These are phyloP conservation scores for Cryptosporidium ubiquitum DNA, from an alignment of 169 alveolate species.

Conservation along the genomic window DNA sequence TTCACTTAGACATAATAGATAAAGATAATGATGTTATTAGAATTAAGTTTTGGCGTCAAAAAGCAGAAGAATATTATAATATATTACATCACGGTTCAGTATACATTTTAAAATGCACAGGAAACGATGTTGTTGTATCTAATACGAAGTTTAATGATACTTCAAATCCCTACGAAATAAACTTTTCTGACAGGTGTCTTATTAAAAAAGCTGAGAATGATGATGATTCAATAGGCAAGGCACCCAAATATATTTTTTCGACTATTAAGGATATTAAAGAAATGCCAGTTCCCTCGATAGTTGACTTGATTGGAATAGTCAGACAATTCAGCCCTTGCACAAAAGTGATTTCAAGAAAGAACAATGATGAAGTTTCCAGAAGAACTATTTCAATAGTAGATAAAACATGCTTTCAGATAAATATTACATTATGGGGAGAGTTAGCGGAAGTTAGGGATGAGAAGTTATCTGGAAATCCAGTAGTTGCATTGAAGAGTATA, in stretches of 20 bases:
- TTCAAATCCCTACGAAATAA: slow-evolving; percentile 66
- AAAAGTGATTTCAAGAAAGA: slow-evolving; percentile 50
- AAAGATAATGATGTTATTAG: slow-evolving; percentile 60
- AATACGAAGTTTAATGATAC: slow-evolving; percentile 68
- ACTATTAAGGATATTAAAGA: slow-evolving; percentile 17
- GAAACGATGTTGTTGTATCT: slow-evolving; percentile 68
- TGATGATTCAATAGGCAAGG: slow-evolving; percentile 62
- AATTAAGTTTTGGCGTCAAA: slow-evolving; percentile 67
- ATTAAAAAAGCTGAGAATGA: slow-evolving; percentile 36
- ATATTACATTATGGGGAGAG: slow-evolving; percentile 69
- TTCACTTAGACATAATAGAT: slow-evolving; percentile 59
- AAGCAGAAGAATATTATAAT: slow-evolving; percentile 66
- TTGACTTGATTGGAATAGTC: slow-evolving; percentile 51
- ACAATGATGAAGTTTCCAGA: slow-evolving; percentile 68
- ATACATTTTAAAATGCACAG: slow-evolving; percentile 64
- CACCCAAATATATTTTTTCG: slow-evolving; percentile 47
- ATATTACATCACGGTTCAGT: slow-evolving; percentile 49
- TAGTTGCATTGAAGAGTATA: slow-evolving; percentile 35
- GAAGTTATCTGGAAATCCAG: slow-evolving; percentile 58
- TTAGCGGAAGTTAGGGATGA: slow-evolving; percentile 51
- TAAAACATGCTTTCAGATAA: slow-evolving; percentile 36
- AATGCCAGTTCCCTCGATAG: slow-evolving; percentile 28
- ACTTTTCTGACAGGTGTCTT: slow-evolving; percentile 49
- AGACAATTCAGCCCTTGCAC: slow-evolving; percentile 30
- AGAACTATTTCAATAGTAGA: slow-evolving; percentile 50